Evolutionary conservation across 2,329 filamentous ascomycete genomes (phyloP).

Genomic region (Stemphylium vesicarium): DNA sequence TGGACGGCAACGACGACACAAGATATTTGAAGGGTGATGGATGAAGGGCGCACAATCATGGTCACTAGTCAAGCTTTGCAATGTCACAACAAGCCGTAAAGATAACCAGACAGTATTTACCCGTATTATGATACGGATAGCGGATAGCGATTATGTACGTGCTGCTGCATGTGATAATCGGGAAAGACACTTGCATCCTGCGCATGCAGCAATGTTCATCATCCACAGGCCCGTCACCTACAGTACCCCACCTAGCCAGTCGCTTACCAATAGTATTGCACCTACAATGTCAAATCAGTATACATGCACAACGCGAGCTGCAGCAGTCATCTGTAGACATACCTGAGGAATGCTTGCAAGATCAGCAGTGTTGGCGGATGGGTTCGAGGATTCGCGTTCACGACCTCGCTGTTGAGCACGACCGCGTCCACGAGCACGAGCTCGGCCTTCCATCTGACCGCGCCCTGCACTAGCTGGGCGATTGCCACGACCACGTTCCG

Average conservation of each 20-base stretch:
- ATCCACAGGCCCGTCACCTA: neutral
- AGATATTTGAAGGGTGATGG: neutral
- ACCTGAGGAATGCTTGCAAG: constrained; percentile 2
- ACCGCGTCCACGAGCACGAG: neutral
- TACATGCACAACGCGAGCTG: constrained; percentile 61
- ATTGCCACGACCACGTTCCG: constrained; percentile 1
- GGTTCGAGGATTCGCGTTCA: constrained; percentile 4
- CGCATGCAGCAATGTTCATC: neutral
- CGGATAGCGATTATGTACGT: neutral
- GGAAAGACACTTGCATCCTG: neutral
- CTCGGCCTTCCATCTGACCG: neutral
- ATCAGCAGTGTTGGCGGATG: neutral
- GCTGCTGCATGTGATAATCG: neutral
- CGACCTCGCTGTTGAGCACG: neutral
- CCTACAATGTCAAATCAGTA: constrained; percentile 57
- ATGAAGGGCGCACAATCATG: neutral
- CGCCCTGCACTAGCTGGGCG: neutral
- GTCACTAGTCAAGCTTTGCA: neutral
- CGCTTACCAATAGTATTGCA: constrained; percentile 5
- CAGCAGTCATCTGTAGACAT: neutral
- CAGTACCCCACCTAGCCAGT: neutral
- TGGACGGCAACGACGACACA: neutral
- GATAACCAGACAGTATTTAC: neutral
- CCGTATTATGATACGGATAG: neutral
- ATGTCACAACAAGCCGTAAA: neutral